phyloP scores from a whole-genome alignment of 1,284 basidiomycete species.

The Trichosporon sp. region DNA sequence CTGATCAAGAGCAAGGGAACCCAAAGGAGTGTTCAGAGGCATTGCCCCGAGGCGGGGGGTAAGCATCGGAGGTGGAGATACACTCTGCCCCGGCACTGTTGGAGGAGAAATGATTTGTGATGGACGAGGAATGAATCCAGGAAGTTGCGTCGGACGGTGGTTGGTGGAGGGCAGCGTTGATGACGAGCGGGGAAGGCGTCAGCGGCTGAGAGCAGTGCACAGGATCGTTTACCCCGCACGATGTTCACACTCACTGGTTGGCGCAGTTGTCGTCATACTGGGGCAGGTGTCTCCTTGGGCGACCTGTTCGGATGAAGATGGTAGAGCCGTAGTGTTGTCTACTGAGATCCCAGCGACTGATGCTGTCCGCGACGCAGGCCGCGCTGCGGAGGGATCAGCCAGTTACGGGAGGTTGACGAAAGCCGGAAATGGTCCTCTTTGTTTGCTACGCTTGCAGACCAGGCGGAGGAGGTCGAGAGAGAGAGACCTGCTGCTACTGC shows the following conservation, averaged over 20 bases:
- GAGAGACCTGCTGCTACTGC: not conserved
- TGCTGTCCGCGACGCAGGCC: not conserved
- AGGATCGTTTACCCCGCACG: not conserved
- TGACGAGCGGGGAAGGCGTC: slow-evolving; percentile 1
- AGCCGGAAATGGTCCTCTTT: not conserved
- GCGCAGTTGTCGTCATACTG: slow-evolving; percentile 1
- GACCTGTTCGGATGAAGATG: not conserved
- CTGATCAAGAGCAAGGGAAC: slow-evolving; percentile 7
- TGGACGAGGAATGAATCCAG: not conserved
- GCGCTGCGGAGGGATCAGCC: not conserved
- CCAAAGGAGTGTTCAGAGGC: slow-evolving; percentile 9
- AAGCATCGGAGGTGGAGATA: slow-evolving; percentile 16
- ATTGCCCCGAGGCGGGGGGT: slow-evolving; percentile 16
- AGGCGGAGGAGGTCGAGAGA: not conserved
- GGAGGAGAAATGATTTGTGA: not conserved
- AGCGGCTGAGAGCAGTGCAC: not conserved
- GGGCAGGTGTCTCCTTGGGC: not conserved
- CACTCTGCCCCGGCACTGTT: slow-evolving; percentile 20
- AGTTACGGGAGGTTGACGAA: not conserved
- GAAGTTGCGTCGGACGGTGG: not conserved
- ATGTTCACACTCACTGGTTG: slow-evolving; percentile 1
- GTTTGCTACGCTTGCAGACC: not conserved
- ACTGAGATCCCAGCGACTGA: not conserved
- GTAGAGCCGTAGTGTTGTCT: not conserved
- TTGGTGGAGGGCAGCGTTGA: not conserved